Conservation (phyloP, 768 basidiomycete genomes). For the Serendipita sp. region DNA sequence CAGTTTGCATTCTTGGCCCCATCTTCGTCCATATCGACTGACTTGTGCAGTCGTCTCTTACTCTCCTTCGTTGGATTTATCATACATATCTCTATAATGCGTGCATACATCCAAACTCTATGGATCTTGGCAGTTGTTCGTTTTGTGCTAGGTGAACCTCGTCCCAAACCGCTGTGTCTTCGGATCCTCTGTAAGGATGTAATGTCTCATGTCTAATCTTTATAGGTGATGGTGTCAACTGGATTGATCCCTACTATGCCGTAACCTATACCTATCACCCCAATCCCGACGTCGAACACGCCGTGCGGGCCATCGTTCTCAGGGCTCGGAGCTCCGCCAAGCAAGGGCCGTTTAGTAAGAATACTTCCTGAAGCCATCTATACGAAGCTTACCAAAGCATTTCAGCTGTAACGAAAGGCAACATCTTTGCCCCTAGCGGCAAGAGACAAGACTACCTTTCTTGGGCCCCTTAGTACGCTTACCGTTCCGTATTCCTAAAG, state of each 20-base stretch:
- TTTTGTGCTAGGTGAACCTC: neutral
- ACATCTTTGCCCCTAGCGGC: slow-evolving; percentile 23
- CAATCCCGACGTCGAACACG: neutral
- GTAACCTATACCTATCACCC: neutral
- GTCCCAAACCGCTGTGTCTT: neutral
- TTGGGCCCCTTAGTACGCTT: slow-evolving; percentile 50
- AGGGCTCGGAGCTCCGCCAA: neutral
- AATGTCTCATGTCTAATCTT: neutral
- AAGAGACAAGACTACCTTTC: slow-evolving; percentile 51
- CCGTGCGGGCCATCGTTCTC: neutral
- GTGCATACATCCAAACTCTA: too few relatives aligned
- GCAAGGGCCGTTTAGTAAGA: neutral
- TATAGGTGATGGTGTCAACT: neutral
- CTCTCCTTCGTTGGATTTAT: too few relatives aligned
- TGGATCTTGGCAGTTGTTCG: neutral
- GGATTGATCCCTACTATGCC: slow-evolving; percentile 1
- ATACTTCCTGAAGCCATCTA: neutral
- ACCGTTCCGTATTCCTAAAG: neutral
- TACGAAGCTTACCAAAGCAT: neutral
- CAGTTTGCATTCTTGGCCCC: too few relatives aligned
- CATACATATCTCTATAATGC: too few relatives aligned
- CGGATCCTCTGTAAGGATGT: neutral
- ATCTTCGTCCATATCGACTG: too few relatives aligned
- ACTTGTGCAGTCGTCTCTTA: too few relatives aligned
- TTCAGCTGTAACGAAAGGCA: slow-evolving; percentile 25